Evolutionary conservation across 129 eudicot genomes (phyloP).

Genomic region (Chrysanthemum lavandulifolium): DNA sequence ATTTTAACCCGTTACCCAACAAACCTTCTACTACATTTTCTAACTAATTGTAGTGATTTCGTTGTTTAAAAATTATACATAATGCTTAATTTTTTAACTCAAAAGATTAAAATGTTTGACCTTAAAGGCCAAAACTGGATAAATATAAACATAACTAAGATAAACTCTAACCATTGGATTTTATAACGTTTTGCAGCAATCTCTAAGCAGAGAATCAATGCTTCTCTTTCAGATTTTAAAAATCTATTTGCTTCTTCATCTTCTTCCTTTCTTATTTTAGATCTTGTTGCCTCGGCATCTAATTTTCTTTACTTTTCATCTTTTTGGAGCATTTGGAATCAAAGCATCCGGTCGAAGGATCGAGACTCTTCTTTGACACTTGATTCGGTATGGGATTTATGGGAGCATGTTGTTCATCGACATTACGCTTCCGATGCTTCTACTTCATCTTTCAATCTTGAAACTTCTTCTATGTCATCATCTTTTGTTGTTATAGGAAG

Average conservation of each 20-base stretch:
- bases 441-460: conserved; percentile 52
- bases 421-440: conserved; percentile 29
- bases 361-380: conserved; percentile 56
- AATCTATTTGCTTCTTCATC: conserved; percentile 66
- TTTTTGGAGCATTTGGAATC: conserved; percentile 44
- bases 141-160: conserved; percentile 8
- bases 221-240: conserved; percentile 80
- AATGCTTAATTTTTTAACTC: no score
- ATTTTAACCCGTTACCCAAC: no score
- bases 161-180: conserved; percentile 66
- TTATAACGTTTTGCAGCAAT: conserved; percentile 90
- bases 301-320: conserved; percentile 51
- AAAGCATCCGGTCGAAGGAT: conserved; percentile 92
- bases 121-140: neutral
- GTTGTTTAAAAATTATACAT: no score
- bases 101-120: neutral
- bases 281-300: conserved; percentile 33
- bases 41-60: no score
- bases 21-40: no score
- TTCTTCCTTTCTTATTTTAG: conserved; percentile 45
- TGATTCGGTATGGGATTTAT: conserved; percentile 31
- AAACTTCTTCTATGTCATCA: conserved; percentile 88
- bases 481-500: conserved; percentile 80
- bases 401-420: conserved; percentile 28
- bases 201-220: conserved; percentile 76